Evolutionary conservation across 805 yeast species (phyloP), one percentile per base, ranked within the genome.

Genomic region (Pichia membranifaciens): DNA sequence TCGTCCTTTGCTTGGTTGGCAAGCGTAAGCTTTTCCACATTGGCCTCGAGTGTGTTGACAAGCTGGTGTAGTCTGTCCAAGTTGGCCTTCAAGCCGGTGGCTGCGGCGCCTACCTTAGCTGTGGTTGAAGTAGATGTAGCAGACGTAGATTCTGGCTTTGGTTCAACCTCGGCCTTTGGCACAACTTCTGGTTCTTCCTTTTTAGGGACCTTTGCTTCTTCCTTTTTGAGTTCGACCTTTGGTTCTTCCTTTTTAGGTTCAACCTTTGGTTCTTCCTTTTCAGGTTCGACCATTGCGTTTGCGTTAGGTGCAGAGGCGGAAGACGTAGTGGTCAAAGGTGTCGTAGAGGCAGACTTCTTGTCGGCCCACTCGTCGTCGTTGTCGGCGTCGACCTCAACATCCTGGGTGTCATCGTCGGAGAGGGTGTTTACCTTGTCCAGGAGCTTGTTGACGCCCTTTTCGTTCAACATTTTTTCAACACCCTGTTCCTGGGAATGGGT

Each of bases 1-100:
- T 70, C 80, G 58, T 85, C 91, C 59, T 84, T 85, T 31, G 77
- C 83, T n/a, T 73, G 53, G 47, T 78, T 82, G 4, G 82, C 70
- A 16, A 71, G 68, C 8, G 73, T 68, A 49, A 86, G 69, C 47
- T 65, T 72, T 10, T 69, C 57, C 39, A 86, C 75, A 38, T 81
- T 77, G 0, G 66, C 47, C 60, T 85, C 89, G 41, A 86, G 70
- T 25, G 72, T 68, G 3, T 69, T 67, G 18, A 83, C 88, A 31
- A 86, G 64, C 2, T 67, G 49, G 5, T 84, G 78, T 46, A 86
- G 69, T 52, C 76, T 82, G 53, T 83, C 91, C 29, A 85, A 82
- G 1, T 88, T 79, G 9, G 78, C 83, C 57, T 83, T 83, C 50
- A 86, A 70, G 0, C 89, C 84, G 29, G 84, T 73, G 17, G 86